Percentiles rank a stretch among this genome's conserved stretches.
phyloP scores from a whole-genome alignment of 768 basidiomycete species.

The Calocybe gangraenosa region DNA sequence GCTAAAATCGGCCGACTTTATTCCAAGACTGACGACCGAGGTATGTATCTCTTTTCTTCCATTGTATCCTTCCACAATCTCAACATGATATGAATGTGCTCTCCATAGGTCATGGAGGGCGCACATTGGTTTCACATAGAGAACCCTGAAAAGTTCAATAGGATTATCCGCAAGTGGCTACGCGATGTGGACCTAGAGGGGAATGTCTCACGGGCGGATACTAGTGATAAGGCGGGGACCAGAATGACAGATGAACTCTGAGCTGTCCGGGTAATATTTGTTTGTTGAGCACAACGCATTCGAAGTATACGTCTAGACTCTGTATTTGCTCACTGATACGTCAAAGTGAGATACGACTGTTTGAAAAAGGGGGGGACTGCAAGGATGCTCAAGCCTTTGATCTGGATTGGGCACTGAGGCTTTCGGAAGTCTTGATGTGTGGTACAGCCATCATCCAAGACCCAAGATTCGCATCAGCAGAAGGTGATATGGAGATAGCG shows the following conservation, averaged over 20 bases:
- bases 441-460: too few relatives aligned
- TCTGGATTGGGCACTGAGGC: too few relatives aligned
- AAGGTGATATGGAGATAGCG: too few relatives aligned
- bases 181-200: slow-evolving; percentile 9
- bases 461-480: too few relatives aligned
- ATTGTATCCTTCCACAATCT: not conserved
- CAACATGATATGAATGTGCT: not conserved
- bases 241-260: not conserved
- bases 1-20: slow-evolving; percentile 31
- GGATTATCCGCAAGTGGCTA: slow-evolving; percentile 51
- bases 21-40: slow-evolving; percentile 35
- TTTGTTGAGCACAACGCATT: too few relatives aligned
- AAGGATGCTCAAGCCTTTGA: too few relatives aligned
- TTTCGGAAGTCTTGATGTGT: too few relatives aligned
- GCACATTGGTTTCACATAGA: slow-evolving; percentile 73
- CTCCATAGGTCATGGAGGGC: slow-evolving; percentile 41
- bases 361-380: too few relatives aligned
- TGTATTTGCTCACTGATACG: too few relatives aligned
- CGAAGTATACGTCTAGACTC: too few relatives aligned
- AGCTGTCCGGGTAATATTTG: too few relatives aligned
- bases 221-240: not conserved
- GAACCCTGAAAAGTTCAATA: slow-evolving; percentile 48
- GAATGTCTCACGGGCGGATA: slow-evolving; percentile 1
- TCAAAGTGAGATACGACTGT: too few relatives aligned
- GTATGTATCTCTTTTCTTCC: slow-evolving; percentile 19